Conservation (phyloP, 2,329 filamentous ascomycete species). For the Claviceps spartinae region DNA sequence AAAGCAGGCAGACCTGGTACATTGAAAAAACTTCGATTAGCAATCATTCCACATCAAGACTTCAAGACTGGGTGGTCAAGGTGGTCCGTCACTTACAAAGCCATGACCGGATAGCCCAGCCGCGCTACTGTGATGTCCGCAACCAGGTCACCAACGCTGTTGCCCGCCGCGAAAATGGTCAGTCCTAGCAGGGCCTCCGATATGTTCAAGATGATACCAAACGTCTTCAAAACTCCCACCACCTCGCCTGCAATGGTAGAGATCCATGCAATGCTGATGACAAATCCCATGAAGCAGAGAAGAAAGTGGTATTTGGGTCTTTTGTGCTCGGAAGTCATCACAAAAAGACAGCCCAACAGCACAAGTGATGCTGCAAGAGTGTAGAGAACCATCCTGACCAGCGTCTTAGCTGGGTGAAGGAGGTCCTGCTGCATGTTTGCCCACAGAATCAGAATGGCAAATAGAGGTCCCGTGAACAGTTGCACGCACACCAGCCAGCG, state of each 20-base stretch:
- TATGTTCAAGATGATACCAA: conserved; percentile 85
- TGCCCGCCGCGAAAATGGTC: conserved; percentile 92
- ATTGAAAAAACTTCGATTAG: not conserved
- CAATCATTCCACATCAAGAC: not conserved
- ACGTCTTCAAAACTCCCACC: conserved; percentile 82
- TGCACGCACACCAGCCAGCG: conserved; percentile 82
- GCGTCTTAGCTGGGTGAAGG: conserved; percentile 32
- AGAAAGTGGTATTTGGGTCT: conserved; percentile 63
- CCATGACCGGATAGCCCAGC: conserved; percentile 94
- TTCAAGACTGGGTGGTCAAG: not conserved
- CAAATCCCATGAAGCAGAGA: conserved; percentile 79
- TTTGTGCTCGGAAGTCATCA: conserved; percentile 52
- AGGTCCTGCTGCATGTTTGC: conserved; percentile 49
- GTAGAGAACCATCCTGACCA: conserved; percentile 45
- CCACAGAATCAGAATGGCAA: conserved; percentile 66
- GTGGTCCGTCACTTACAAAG: conserved; percentile 39
- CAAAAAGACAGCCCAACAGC: conserved; percentile 50
- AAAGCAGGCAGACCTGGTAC: conserved; percentile 66
- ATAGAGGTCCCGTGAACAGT: conserved; percentile 74
- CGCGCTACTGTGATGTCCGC: conserved; percentile 89
- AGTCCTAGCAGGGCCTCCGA: conserved; percentile 89
- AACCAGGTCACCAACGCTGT: conserved; percentile 85
- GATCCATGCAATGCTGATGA: conserved; percentile 90
- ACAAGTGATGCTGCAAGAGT: conserved; percentile 57
- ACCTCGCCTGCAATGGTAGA: conserved; percentile 92